Percentiles rank a stretch among this genome's conserved stretches.
These are phyloP conservation scores for Epichloe coenophiala DNA, from an alignment of 2,329 filamentous ascomycete genomes.

Conservation along the genomic window DNA sequence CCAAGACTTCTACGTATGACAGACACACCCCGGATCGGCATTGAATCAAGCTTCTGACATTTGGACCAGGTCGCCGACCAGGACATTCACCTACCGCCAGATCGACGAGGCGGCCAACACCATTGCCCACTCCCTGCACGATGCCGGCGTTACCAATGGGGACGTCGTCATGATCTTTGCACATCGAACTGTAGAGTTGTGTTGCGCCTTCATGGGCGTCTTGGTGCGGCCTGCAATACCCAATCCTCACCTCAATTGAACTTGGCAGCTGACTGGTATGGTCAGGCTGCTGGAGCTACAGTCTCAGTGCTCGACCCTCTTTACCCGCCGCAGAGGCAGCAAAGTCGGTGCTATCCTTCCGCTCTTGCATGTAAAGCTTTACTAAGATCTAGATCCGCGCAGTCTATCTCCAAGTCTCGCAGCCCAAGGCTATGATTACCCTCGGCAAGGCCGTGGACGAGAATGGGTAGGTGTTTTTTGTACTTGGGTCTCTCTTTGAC, in stretches of 20 bases:
- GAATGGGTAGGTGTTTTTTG: background rate
- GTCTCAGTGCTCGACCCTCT: constrained; percentile 59
- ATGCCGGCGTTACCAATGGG: constrained; percentile 58
- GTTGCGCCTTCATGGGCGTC: constrained; percentile 62
- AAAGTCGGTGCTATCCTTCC: constrained; percentile 3
- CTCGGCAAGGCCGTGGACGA: constrained; percentile 56
- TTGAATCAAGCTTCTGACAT: background rate
- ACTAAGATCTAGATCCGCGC: background rate
- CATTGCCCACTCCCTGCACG: constrained; percentile 64
- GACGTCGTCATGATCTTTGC: constrained; percentile 93
- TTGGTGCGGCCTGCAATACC: constrained; percentile 15
- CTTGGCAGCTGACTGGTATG: background rate
- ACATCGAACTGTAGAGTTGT: constrained; percentile 57
- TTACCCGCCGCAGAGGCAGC: constrained; percentile 18
- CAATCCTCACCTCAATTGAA: background rate
- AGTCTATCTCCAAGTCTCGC: constrained; percentile 66
- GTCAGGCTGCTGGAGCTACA: constrained; percentile 42
- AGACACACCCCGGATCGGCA: constrained; percentile 14
- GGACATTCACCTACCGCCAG: constrained; percentile 73
- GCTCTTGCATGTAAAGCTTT: background rate
- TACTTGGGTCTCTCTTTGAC: no score
- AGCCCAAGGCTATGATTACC: constrained; percentile 51
- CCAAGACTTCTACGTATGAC: constrained; percentile 12
- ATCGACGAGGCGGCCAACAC: constrained; percentile 77
- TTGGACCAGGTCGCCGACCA: constrained; percentile 17